These are phyloP conservation scores for Gryganskiella cystojenkinii DNA, from an alignment of 192 early-diverging fungal species.

Conservation along the genomic window DNA sequence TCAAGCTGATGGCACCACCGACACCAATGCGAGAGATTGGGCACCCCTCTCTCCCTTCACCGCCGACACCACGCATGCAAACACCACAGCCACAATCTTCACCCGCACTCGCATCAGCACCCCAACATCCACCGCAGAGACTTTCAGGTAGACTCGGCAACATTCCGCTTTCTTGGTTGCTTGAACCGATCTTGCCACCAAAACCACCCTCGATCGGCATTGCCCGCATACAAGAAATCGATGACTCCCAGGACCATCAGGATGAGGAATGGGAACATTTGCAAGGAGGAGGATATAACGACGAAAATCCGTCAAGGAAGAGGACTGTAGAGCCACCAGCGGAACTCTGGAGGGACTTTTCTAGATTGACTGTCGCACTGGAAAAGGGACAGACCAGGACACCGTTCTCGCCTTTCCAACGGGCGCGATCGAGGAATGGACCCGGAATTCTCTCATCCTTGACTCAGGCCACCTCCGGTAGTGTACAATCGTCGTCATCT, in stretches of 20 bases:
- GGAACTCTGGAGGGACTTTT: conserved; percentile 41
- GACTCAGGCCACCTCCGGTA: not conserved
- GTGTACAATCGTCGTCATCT: not conserved
- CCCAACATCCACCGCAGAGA: conserved; percentile 10
- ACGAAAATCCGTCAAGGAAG: not conserved
- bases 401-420: conserved; percentile 30
- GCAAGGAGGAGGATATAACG: not conserved
- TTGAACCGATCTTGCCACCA: conserved; percentile 43
- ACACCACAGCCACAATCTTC: conserved; percentile 4
- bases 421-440: conserved; percentile 17
- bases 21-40: conserved; percentile 24
- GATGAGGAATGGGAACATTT: not conserved
- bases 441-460: not conserved
- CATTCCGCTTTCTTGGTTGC: conserved; percentile 43
- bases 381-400: conserved; percentile 41
- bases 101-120: not conserved
- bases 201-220: conserved; percentile 10
- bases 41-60: not conserved
- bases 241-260: too few species aligned
- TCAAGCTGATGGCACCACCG: conserved; percentile 38
- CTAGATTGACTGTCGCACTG: conserved; percentile 28
- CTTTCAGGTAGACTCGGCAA: conserved; percentile 14
- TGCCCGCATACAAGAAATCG: not conserved
- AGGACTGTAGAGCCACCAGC: conserved; percentile 23
- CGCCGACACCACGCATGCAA: not conserved